Conservation (phyloP, 2,329 filamentous ascomycete species). For the Fusarium tricinctum region DNA sequence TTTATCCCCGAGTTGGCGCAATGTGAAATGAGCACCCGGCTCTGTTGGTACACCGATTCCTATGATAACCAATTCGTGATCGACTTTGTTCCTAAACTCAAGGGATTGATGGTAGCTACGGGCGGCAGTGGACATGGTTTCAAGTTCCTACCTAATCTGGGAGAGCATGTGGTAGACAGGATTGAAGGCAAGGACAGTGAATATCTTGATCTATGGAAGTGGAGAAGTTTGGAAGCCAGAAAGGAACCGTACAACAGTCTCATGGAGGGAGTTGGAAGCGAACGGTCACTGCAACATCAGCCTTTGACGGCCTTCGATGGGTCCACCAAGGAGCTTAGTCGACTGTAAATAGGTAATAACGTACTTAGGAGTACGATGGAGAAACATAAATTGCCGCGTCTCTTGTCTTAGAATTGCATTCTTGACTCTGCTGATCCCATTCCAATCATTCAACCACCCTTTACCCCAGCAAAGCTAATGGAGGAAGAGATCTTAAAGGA, state of each 20-base stretch:
- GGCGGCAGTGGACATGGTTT: constrained; percentile 74
- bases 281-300: background rate
- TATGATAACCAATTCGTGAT: constrained; percentile 54
- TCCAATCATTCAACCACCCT: no score
- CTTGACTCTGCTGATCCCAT: no score
- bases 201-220: background rate
- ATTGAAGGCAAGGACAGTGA: constrained; percentile 14
- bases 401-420: no score
- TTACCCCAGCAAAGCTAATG: no score
- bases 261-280: background rate
- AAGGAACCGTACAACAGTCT: background rate
- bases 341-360: background rate
- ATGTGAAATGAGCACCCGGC: constrained; percentile 52
- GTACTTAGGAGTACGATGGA: no score
- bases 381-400: background rate
- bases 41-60: constrained; percentile 54
- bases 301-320: background rate
- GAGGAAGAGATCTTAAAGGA: no score
- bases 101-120: constrained; percentile 71
- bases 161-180: constrained; percentile 65
- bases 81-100: constrained; percentile 63
- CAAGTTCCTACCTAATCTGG: constrained; percentile 72
- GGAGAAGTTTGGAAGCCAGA: background rate
- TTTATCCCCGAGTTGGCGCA: constrained; percentile 60
- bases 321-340: background rate